Conservation (phyloP, 2,329 filamentous ascomycete genomes). For the Sclerotinia sclerotiorum region DNA sequence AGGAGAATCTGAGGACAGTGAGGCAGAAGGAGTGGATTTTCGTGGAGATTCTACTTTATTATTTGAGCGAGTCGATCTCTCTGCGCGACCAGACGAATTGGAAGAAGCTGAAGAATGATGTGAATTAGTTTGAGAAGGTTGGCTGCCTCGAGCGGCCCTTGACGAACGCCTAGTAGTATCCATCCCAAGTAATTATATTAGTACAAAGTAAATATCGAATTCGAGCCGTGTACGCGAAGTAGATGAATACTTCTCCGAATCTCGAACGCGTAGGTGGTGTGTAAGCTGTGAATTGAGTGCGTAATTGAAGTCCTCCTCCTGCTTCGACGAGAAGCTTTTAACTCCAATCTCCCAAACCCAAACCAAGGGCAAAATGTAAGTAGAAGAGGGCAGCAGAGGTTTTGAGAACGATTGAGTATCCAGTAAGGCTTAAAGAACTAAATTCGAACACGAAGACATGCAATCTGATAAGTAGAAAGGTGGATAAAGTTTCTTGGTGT, state of each 20-base stretch:
- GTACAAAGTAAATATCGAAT: conserved; percentile 17
- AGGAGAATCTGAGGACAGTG: conserved; percentile 67
- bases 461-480: conserved; percentile 14
- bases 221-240: conserved; percentile 3
- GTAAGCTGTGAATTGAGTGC: conserved; percentile 19
- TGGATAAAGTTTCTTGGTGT: conserved; percentile 21
- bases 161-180: conserved; percentile 77
- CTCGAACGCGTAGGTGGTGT: conserved; percentile 19
- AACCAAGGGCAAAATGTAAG: conserved; percentile 3
- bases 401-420: conserved; percentile 18
- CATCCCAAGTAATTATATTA: conserved; percentile 43
- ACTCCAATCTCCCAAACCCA: conserved; percentile 19
- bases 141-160: conserved; percentile 80
- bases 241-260: conserved; percentile 10
- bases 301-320: conserved; percentile 26
- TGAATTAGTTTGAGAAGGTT: conserved; percentile 65
- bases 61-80: conserved; percentile 70
- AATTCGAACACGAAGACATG: conserved; percentile 11
- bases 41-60: conserved; percentile 71
- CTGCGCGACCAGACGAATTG: conserved; percentile 72
- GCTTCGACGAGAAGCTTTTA: conserved; percentile 23
- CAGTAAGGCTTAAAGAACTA: conserved; percentile 15
- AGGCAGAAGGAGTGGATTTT: conserved; percentile 73
- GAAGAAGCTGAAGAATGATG: conserved; percentile 78
- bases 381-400: conserved; percentile 9